Conservation (phyloP, 345 rosid species). For the Eutrema yunnanense region DNA sequence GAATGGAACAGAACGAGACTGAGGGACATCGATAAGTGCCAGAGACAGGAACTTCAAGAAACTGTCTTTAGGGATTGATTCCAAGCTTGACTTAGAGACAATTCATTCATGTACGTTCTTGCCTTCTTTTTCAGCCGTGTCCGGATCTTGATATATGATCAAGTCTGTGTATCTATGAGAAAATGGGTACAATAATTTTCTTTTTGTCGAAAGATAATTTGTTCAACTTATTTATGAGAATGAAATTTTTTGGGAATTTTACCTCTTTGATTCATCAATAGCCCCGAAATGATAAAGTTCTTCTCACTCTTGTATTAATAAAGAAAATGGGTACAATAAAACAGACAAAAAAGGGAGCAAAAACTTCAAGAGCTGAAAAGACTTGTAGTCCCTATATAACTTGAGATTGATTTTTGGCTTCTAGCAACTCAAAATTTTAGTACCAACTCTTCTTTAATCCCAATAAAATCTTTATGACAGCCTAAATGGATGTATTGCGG, state of each 20-base stretch:
- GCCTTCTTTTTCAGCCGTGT: neutral
- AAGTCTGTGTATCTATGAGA: neutral
- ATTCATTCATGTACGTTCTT: neutral
- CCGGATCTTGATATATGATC: neutral
- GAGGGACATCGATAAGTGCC: neutral
- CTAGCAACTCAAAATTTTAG: conserved; percentile 6
- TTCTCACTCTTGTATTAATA: neutral
- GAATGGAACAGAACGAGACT: conserved; percentile 1
- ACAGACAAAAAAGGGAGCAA: conserved; percentile 8
- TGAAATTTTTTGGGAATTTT: neutral
- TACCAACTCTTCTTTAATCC: conserved; percentile 1
- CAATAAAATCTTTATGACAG: conserved; percentile 32
- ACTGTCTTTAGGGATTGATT: neutral
- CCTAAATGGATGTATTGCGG: conserved; percentile 65
- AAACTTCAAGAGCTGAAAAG: neutral
- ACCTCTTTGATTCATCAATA: conserved; percentile 7
- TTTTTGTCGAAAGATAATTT: neutral
- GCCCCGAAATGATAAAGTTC: neutral
- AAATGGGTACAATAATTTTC: too few species aligned
- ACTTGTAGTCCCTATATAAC: conserved; percentile 9
- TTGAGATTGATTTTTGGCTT: neutral
- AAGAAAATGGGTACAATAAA: conserved; percentile 5
- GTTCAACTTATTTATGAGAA: neutral
- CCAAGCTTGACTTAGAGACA: neutral
- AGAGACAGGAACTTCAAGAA: neutral